phyloP scores from a whole-genome alignment of 106 monocot genomes.

The Dendrobium chrysotoxum region DNA sequence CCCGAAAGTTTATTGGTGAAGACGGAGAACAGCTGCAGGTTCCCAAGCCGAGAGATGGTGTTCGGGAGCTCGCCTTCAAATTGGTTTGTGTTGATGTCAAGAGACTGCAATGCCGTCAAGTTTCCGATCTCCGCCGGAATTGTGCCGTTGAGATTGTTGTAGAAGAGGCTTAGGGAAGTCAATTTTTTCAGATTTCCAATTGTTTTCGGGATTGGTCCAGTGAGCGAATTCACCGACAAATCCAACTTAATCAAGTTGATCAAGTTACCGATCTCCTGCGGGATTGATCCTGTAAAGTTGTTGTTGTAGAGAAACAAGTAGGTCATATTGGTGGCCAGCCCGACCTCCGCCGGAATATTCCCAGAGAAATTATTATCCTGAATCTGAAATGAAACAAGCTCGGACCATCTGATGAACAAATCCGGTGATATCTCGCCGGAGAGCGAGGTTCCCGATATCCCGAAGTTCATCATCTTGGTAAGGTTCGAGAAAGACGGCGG shows the following conservation, averaged over 20 bases:
- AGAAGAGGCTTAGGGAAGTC: constrained; percentile 50
- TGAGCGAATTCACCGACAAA: constrained; percentile 53
- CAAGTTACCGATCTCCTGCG: constrained; percentile 45
- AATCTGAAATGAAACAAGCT: constrained; percentile 47
- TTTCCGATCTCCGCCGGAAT: constrained; percentile 69
- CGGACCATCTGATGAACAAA: constrained; percentile 35
- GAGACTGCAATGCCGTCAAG: constrained; percentile 62
- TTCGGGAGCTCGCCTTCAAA: constrained; percentile 44
- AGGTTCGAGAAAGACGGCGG: constrained; percentile 59
- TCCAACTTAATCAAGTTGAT: constrained; percentile 51
- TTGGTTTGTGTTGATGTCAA: constrained; percentile 63
- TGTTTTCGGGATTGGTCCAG: constrained; percentile 66
- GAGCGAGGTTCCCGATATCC: constrained; percentile 72
- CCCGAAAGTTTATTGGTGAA: constrained; percentile 62
- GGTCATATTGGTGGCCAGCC: constrained; percentile 48
- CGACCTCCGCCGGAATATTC: constrained; percentile 55
- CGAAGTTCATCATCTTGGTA: constrained; percentile 55
- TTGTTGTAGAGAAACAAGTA: constrained; percentile 69
- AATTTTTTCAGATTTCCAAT: constrained; percentile 61
- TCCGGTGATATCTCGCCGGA: constrained; percentile 62
- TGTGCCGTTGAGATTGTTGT: constrained; percentile 45
- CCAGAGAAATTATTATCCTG: constrained; percentile 73
- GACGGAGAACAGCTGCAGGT: constrained; percentile 73
- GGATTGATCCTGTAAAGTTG: constrained; percentile 56
- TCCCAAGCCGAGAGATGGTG: constrained; percentile 51